Evolutionary conservation across 768 basidiomycete species (phyloP), one percentile per base, ranked within the genome.

Genomic region (Porphyrellus cyaneotinctus): DNA sequence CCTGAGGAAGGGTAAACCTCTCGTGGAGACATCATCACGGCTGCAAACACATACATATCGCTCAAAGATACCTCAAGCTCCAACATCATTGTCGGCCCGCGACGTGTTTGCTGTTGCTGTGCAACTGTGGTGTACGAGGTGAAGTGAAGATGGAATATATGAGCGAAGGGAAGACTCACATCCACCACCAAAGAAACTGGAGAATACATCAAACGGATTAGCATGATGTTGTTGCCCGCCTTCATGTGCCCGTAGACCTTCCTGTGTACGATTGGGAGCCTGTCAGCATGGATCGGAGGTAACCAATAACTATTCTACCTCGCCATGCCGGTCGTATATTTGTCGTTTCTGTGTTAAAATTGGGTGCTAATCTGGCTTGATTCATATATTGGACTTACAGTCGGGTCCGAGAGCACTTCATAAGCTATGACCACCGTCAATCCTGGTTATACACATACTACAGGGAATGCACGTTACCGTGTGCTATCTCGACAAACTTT

Each of bases 181-280:
- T 57, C 86, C 87, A 47, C 82, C 83, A 47, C 91, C 91, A 59
- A 99, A 99, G 78, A 97, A 97, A 61, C 75, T 86, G 37, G 87
- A 82, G 72, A 99, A 99, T 60, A 97, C 80, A 69, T 98, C 97
- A 65, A 97, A 93, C 18, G 95, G 95, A 65, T 97, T 93, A 20
- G 81, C 79, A 49, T 86, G 77, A 17, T 69, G 74, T 43, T 81
- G 77, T 56, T 88, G 86, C n/a, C 91, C 92, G 43, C 85, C 85
- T 73, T 95, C 92, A 47, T 91, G 91, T 30, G 89, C 89, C 69
- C 91, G 91, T 49, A 99, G 68, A 10, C 95, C 95, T 68, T 97
- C 95, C 81, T 93, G 59, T 49, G 22, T 49, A 28, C 23, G 43
- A 43, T 56, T 60, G 43, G 48, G 33, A 56, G 28, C 33, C 14